Evolutionary conservation across 257 asterid genomes (phyloP), one percentile per base, ranked within the genome.

Genomic region (Cynanchum wilfordii): DNA sequence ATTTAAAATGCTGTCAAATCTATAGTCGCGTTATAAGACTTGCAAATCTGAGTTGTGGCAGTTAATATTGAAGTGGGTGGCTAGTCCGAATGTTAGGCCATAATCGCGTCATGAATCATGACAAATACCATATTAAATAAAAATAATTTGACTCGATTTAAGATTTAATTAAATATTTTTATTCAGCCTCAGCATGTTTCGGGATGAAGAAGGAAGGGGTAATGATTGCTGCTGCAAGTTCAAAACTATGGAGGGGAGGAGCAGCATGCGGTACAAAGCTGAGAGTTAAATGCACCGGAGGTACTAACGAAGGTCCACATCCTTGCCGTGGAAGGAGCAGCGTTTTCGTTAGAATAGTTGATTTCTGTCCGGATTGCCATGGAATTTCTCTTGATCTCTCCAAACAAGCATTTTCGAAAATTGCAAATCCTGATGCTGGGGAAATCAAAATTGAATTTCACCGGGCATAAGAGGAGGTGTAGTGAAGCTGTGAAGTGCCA

Each of bases 221-320:
- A 36, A 66, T 66, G 70, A 20, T 66, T 38, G 70, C 70, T n/a
- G 70, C 70, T 17, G 70, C 70, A 7, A 66, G 70, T 42, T 13
- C 50, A 16, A 11, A 36, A 15, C 16, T 66, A 33, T 66, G 54
- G 54, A 66, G 52, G 51, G n/a, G 45, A 12, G 55, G 70, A n/a
- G 29, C 49, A 40, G 52, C 55, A 36, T 66, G 70, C 44, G 70
- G 70, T 24, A 66, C 24, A 45, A 66, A 7, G 38, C 25, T 66
- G 16, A 66, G 70, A 38, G 70, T 66, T 5, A 66, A 10, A 19
- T 66, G 70, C 70, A 22, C 33, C 2, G 70, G 70, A 17, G 70
- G 55, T 17, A 42, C 70, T 9, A 42, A 66, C 13, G 70, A 66
- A 7, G 51, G 49, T 4, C 22, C 19, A 16, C 49, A 38, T 19